Base-by-base conservation (phyloP, 2,329 filamentous ascomycete species). In the Pseudogymnoascus verrucosus region DNA sequence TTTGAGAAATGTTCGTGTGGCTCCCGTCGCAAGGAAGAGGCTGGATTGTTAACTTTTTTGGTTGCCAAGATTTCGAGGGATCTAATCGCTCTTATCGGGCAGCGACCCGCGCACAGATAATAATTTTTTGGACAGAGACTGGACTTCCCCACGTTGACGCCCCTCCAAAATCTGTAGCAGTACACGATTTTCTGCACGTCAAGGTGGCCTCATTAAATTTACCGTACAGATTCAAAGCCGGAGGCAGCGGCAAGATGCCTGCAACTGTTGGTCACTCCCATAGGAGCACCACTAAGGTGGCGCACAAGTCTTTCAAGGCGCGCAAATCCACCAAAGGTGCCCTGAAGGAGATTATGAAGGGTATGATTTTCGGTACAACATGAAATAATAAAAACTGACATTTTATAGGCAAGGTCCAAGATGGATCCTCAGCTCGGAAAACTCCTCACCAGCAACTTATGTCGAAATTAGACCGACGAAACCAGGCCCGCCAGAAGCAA, bases 391-490 rank as follows among this genome's bases (percentile, higher is more conserved):
- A 59, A 36, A 39, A 28, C 63, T 65, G 11, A 28, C 47, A 64
- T 21, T 54, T 37, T 64, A 39, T 66, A 95, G 91, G 93, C 74
- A 95, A 95, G 76, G 83, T 93, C 60, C 88, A 82, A 63, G 79
- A 85, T 71, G 90, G 96, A 73, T 85, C 83, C 71, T 88, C 88
- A 66, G 81, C 82, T 70, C 87, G 93, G 72, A 96, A 91, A 76
- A 96, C 93, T 14, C 91, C 91, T 63, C 91, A 96, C 75, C 95
- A 99, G 75, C 91, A 96, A 78, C 86, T 97, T 78, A 93, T 97
- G 90, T 96, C 92, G 65, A 99, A 98, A 78, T 84, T 99, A 75
- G 92, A 96, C 77, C 89, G 95, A 65, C 88, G 91, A 71, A 98
- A 99, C 76, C 91, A 96, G 79, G 90, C 91, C 70, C 93, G 93